Conservation (phyloP, 1,284 basidiomycete species). For the Trichosporon asahii region DNA sequence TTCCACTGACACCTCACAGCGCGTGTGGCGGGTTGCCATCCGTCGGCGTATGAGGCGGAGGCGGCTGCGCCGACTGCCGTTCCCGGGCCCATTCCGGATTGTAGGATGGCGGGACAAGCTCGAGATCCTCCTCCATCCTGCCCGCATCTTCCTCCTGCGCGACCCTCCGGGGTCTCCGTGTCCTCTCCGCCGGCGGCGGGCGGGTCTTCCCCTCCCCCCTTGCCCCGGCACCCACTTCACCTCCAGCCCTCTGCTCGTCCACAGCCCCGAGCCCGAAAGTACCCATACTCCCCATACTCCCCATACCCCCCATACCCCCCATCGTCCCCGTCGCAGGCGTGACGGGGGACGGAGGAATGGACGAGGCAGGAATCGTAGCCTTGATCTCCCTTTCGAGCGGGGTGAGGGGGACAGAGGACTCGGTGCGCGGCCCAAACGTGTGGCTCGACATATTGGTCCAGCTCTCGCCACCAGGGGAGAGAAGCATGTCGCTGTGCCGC, state of each 20-base stretch:
- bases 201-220: not conserved
- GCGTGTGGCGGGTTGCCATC: no score
- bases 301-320: not conserved
- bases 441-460: not conserved
- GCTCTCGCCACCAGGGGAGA: not conserved
- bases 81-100: constrained; percentile 17
- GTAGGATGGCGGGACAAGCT: constrained; percentile 17
- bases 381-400: not conserved
- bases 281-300: no score
- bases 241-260: no score
- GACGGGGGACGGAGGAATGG: not conserved
- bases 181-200: no score
- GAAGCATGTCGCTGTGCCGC: not conserved
- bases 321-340: not conserved
- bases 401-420: not conserved
- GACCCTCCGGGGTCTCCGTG: not conserved
- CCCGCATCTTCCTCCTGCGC: constrained; percentile 18
- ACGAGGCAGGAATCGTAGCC: not conserved
- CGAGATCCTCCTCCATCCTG: constrained; percentile 7
- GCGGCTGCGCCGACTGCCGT: no score
- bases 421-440: not conserved
- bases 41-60: no score
- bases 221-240: no score
- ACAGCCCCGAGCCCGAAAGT: no score
- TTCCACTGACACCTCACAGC: no score